Base-by-base conservation (phyloP, 306 rosid genomes). In the Mucuna pruriens region DNA sequence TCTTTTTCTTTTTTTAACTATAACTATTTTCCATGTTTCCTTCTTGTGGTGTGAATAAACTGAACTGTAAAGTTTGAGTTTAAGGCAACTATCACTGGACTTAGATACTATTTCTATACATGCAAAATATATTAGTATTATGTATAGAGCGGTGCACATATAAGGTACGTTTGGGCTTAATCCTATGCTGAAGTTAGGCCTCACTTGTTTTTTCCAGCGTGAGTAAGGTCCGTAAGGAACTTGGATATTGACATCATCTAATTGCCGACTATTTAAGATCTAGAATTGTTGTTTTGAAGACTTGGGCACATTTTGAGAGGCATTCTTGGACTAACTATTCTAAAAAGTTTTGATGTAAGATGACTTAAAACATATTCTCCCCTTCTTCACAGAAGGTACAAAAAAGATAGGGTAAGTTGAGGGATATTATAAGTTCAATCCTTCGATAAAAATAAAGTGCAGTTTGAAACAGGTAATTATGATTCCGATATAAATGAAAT, bases 21-120 rank as follows among this genome's bases (percentile, higher is more conserved):
- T 0, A 36, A 65, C 40, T 38, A 36, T 36, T 62, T 26, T 16
- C 19, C 13, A 62, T 16, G 22, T 31, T 54, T 48, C 44, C 54
- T 25, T 54, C 75, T 40, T 63, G 74, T 52, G 54, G 42, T 68
- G 26, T 68, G 74, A 23, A 45, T 22, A 76, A 55, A 61, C 34
- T 66, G 70, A 82, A 44, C 22, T 15, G 36, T 29, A 49, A 42
- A 49, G 73, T 11, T 79, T 33, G 31, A n/a, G 42, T 16, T 38
- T 6, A 44, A 15, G 26, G 63, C 31, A 33, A 20, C 38, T 51
- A 39, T 77, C 17, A 26, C 45, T 71, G 40, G 42, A 39, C 26
- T 69, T 76, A 68, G 39, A 75, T 74, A 9, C 75, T 61, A 33
- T 36, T 31, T 2, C 46, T 44, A 20, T 58, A 2, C 4, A 36